Conservation (phyloP, 345 rosid genomes). For the Hypericum androsaemum region DNA sequence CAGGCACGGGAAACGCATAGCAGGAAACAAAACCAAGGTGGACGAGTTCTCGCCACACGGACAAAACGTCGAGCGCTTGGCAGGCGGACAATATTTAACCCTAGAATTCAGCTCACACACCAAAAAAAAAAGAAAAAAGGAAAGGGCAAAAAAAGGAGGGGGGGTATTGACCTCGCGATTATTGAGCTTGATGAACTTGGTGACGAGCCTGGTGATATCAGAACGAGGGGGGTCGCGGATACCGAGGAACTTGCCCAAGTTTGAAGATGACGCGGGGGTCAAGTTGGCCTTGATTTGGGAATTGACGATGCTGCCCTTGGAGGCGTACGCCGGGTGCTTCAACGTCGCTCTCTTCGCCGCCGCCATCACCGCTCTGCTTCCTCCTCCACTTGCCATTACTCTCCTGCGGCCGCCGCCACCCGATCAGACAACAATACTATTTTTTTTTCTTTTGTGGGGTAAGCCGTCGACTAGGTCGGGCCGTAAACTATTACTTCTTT, state of each 20-base stretch:
- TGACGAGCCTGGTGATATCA: conserved; percentile 28
- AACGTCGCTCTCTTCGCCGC: background rate
- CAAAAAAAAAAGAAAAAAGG: background rate
- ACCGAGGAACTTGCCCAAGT: conserved; percentile 34
- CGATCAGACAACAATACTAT: background rate
- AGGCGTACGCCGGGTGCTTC: conserved; percentile 9
- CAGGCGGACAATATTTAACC: background rate
- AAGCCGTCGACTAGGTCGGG: too few species aligned
- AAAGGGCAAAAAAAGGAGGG: background rate
- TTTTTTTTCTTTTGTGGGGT: too few species aligned
- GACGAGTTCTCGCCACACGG: background rate
- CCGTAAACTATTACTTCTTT: too few species aligned
- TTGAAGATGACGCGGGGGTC: conserved; percentile 21
- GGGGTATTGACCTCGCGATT: conserved; percentile 25
- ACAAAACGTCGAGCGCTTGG: conserved; percentile 2
- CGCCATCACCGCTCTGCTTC: background rate
- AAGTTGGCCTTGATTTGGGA: conserved; percentile 10
- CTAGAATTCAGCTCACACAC: background rate
- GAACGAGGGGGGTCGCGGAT: conserved; percentile 26
- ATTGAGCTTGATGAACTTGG: conserved; percentile 45
- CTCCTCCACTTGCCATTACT: background rate
- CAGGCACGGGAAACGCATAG: background rate
- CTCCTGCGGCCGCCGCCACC: background rate
- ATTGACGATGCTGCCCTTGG: conserved; percentile 17
- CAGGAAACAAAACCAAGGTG: too few species aligned